phyloP scores from a whole-genome alignment of 2,329 filamentous ascomycete species.

The Purpureocillium takamizusanense region DNA sequence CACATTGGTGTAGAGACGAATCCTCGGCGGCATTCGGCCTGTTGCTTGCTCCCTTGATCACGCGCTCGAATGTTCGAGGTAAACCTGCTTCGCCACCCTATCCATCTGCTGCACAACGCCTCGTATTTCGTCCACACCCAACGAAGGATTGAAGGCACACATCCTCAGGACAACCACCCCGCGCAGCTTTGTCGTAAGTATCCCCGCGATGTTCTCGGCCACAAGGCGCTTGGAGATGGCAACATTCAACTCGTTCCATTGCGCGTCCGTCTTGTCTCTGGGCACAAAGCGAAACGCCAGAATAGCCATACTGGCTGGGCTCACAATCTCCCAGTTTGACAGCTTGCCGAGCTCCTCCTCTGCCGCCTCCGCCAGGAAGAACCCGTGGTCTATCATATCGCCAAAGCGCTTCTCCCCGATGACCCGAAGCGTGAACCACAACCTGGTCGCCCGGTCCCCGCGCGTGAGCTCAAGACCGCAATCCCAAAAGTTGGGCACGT shows the following conservation, averaged over 20 bases:
- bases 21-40: too few relatives aligned
- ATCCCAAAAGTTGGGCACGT: constrained; percentile 17
- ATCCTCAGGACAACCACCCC: constrained; percentile 8
- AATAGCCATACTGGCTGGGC: constrained; percentile 11
- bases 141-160: constrained; percentile 2
- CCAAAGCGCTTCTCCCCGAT: constrained; percentile 13
- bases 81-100: too few relatives aligned
- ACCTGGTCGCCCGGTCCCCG: constrained; percentile 14
- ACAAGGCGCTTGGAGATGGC: constrained; percentile 4
- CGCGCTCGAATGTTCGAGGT: too few relatives aligned
- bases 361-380: constrained; percentile 11
- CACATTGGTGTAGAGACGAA: too few relatives aligned
- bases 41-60: too few relatives aligned
- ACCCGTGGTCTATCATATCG: constrained; percentile 14
- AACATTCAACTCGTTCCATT: constrained; percentile 5
- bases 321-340: constrained; percentile 13
- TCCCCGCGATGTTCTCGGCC: constrained; percentile 6
- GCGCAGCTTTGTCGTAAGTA: constrained; percentile 6
- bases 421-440: constrained; percentile 15
- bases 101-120: too few relatives aligned
- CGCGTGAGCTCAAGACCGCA: constrained; percentile 15
- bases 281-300: constrained; percentile 12
- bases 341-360: constrained; percentile 9
- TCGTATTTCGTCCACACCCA: too few relatives aligned
- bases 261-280: neutral